phyloP scores from a whole-genome alignment of 108 stramenopile species.

The Nitzschia palea region DNA sequence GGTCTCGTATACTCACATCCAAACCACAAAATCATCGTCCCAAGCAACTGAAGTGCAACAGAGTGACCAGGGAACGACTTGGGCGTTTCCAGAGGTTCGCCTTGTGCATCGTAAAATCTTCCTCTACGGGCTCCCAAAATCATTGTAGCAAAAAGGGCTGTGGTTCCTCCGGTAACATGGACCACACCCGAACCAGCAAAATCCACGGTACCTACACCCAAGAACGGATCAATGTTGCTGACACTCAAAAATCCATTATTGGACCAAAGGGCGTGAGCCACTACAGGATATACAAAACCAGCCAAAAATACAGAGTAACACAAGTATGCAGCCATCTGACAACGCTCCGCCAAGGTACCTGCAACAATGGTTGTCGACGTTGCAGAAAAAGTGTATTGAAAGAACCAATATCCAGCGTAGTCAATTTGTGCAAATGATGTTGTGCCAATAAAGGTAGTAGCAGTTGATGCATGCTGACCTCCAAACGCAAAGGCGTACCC shows the following conservation, averaged over 20 bases:
- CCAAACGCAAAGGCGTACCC: constrained; percentile 82
- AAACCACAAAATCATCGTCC: constrained; percentile 87
- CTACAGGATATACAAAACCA: constrained; percentile 84
- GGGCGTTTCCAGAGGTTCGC: constrained; percentile 53
- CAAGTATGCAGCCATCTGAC: constrained; percentile 80
- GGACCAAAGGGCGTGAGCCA: constrained; percentile 81
- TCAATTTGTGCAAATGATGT: constrained; percentile 49
- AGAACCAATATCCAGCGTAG: constrained; percentile 65
- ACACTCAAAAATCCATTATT: constrained; percentile 73
- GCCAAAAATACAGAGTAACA: constrained; percentile 74
- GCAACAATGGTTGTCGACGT: constrained; percentile 90
- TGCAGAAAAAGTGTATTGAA: constrained; percentile 85
- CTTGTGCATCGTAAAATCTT: constrained; percentile 54
- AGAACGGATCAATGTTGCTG: constrained; percentile 51
- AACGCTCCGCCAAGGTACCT: constrained; percentile 90
- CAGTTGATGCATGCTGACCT: constrained; percentile 38
- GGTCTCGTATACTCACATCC: constrained; percentile 57
- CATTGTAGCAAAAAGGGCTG: constrained; percentile 58
- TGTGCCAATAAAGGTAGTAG: constrained; percentile 63
- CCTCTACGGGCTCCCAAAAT: constrained; percentile 57
- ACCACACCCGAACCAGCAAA: constrained; percentile 81
- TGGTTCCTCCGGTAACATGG: constrained; percentile 71
- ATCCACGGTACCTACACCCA: constrained; percentile 61
- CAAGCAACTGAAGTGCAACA: constrained; percentile 62
- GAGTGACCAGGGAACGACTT: constrained; percentile 68